Evolutionary conservation across 805 yeast species (phyloP).

Genomic region (Saccharomycopsis guyanensis): DNA sequence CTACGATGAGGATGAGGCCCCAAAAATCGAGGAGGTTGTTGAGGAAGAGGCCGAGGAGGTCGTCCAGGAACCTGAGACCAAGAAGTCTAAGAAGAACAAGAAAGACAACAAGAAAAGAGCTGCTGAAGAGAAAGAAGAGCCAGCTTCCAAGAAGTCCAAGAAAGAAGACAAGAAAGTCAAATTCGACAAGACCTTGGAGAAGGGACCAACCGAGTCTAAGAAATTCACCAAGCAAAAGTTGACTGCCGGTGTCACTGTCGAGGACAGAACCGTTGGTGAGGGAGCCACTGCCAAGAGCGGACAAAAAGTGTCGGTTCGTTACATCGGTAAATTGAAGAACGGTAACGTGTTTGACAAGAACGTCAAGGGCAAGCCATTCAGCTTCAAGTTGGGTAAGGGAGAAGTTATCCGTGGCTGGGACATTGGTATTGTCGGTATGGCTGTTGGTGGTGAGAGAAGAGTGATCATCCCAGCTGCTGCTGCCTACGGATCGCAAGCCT

Average conservation of each 20-base stretch:
- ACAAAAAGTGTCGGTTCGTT: conserved; percentile 89
- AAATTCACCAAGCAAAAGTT: conserved; percentile 69
- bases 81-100: conserved; percentile 18
- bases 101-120: conserved; percentile 20
- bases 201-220: conserved; percentile 71
- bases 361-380: conserved; percentile 94
- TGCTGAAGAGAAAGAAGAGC: conserved; percentile 47
- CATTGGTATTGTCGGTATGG: conserved; percentile 97
- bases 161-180: conserved; percentile 47
- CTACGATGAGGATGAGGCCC: conserved; percentile 44
- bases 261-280: conserved; percentile 84
- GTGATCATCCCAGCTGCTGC: conserved; percentile 90
- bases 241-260: conserved; percentile 88
- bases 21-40: conserved; percentile 62
- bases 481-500: conserved; percentile 91
- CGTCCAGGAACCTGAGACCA: conserved; percentile 19
- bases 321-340: conserved; percentile 94
- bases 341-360: conserved; percentile 96
- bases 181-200: conserved; percentile 85
- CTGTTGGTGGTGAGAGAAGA: conserved; percentile 98
- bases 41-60: conserved; percentile 77
- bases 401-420: conserved; percentile 99
- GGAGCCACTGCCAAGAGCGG: conserved; percentile 87
- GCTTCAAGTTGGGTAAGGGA: conserved; percentile 87
- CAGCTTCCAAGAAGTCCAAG: conserved; percentile 26